Conservation (phyloP, 2,329 filamentous ascomycete species). For the Sarocladium kiliense region DNA sequence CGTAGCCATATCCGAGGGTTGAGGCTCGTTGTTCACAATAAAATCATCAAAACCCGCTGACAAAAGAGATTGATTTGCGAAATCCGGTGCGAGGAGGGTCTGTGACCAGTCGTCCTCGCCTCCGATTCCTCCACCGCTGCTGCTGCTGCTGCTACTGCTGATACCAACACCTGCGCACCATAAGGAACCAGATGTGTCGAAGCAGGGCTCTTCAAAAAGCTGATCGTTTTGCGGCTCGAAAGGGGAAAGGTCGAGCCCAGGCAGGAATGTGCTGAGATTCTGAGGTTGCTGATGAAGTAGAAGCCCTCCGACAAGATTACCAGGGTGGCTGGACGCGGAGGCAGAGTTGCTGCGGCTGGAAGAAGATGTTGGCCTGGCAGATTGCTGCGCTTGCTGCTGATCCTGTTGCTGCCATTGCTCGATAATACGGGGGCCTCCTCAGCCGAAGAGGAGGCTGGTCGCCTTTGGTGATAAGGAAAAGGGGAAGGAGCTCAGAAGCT, state of each 20-base stretch:
- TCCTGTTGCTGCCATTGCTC: slow-evolving; percentile 6
- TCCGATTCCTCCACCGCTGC: not conserved
- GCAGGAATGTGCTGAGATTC: not conserved
- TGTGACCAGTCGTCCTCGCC: slow-evolving; percentile 4
- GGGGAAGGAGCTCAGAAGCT: not conserved
- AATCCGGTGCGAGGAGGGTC: not conserved
- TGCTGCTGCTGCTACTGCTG: not conserved
- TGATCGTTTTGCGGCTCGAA: not conserved
- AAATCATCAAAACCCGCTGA: not conserved
- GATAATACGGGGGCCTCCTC: slow-evolving; percentile 8
- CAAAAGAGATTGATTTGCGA: slow-evolving; percentile 2
- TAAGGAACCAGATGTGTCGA: not conserved
- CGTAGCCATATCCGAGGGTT: not conserved
- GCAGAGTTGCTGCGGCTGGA: slow-evolving; percentile 1
- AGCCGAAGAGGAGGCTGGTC: slow-evolving; percentile 5
- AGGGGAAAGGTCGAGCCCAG: slow-evolving; percentile 1
- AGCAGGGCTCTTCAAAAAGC: not conserved
- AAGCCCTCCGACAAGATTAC: not conserved
- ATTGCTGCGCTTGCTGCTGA: slow-evolving; percentile 5
- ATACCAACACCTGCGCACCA: not conserved
- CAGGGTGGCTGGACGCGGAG: not conserved
- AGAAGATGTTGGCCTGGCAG: not conserved
- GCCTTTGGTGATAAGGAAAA: not conserved
- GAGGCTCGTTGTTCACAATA: not conserved
- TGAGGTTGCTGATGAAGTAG: not conserved